Conservation (phyloP, 1,284 basidiomycete species). For the Leccinum ponderosum region DNA sequence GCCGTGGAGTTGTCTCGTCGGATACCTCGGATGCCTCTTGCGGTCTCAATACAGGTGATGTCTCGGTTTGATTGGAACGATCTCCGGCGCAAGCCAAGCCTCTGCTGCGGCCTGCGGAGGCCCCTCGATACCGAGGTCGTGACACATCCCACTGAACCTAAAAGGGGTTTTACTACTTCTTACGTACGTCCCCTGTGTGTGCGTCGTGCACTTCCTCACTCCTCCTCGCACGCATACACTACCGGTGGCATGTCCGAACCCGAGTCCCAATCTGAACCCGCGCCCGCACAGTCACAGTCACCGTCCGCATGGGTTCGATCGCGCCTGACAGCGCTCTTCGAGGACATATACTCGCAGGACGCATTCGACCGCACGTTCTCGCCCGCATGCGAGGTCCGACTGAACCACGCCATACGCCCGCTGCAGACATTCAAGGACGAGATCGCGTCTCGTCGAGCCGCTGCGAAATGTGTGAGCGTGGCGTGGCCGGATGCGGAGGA, state of each 20-base stretch:
- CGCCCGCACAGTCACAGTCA: not conserved
- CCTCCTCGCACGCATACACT: not conserved
- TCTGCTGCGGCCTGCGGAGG: not conserved
- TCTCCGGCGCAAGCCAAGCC: not conserved
- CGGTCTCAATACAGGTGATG: not conserved
- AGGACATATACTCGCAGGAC: conserved; percentile 18
- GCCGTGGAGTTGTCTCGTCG: not conserved
- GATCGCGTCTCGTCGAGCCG: conserved; percentile 15
- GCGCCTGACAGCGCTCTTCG: conserved; percentile 30
- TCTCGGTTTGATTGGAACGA: not conserved
- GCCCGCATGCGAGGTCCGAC: conserved; percentile 32
- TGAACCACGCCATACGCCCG: conserved; percentile 34
- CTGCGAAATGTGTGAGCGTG: conserved; percentile 24
- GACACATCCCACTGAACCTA: no score
- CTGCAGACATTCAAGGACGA: conserved; percentile 35
- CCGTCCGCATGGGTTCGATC: conserved; percentile 28
- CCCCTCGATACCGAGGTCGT: not conserved
- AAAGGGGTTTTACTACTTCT: not conserved
- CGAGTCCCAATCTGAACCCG: not conserved
- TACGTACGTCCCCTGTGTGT: no score
- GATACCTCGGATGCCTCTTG: not conserved
- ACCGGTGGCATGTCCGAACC: not conserved
- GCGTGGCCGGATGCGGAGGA: conserved; percentile 32
- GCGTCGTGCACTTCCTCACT: no score
- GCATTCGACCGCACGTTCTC: conserved; percentile 36